phyloP scores from a whole-genome alignment of 2,329 filamentous ascomycete genomes.

The Fusarium tupiense region DNA sequence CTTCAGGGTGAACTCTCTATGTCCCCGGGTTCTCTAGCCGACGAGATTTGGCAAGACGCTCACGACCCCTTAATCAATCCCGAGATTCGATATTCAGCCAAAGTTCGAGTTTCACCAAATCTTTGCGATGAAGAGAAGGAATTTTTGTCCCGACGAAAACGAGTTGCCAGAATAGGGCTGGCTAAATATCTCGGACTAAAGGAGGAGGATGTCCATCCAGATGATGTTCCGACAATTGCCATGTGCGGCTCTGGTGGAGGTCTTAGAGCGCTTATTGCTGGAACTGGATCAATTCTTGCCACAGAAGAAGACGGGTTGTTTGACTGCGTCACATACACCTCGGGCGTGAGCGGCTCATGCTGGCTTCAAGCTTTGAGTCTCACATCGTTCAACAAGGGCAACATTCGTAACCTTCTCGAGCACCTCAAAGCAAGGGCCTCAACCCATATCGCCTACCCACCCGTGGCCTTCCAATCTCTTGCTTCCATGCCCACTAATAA shows the following conservation, averaged over 20 bases:
- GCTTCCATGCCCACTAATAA: constrained; percentile 94
- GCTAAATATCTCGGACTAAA: constrained; percentile 83
- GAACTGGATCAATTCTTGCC: constrained; percentile 86
- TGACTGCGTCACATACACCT: constrained; percentile 94
- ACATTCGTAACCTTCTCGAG: constrained; percentile 76
- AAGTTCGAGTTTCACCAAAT: constrained; percentile 81
- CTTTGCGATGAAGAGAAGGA: constrained; percentile 85
- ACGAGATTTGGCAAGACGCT: constrained; percentile 93
- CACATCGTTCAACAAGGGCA: constrained; percentile 72
- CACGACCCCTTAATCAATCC: constrained; percentile 85
- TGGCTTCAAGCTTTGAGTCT: constrained; percentile 93
- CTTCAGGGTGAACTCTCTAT: constrained; percentile 88
- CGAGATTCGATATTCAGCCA: constrained; percentile 84
- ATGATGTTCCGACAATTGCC: constrained; percentile 92
- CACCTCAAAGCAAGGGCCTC: constrained; percentile 88
- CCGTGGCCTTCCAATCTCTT: constrained; percentile 80
- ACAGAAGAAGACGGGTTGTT: constrained; percentile 88
- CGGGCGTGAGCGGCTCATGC: constrained; percentile 94
- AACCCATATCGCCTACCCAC: constrained; percentile 92
- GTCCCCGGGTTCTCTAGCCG: constrained; percentile 85
- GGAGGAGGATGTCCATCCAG: constrained; percentile 85
- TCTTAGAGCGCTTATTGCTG: constrained; percentile 87
- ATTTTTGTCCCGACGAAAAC: constrained; percentile 76
- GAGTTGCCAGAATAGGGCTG: constrained; percentile 75
- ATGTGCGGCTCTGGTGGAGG: constrained; percentile 96